phyloP scores from a whole-genome alignment of 805 yeast genomes.

The Ogataea neopini region DNA sequence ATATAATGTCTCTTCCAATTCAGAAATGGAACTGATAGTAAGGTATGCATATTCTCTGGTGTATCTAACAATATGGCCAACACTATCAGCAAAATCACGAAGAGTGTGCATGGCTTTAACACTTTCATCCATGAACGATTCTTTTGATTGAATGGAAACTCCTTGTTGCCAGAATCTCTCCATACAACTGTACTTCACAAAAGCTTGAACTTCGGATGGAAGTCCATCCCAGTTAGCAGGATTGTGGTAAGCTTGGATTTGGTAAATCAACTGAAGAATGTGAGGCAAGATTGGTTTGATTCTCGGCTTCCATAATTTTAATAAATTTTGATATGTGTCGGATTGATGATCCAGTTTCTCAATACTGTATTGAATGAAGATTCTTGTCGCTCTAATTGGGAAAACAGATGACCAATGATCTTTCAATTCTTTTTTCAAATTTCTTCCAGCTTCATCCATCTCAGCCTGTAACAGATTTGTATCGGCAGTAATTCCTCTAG shows the following conservation, averaged over 20 bases:
- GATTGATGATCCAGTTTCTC: constrained; percentile 84
- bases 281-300: constrained; percentile 90
- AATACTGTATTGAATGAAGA: constrained; percentile 91
- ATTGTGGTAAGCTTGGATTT: constrained; percentile 91
- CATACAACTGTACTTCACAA: constrained; percentile 84
- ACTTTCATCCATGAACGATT: constrained; percentile 90
- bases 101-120: constrained; percentile 92
- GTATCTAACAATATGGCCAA: constrained; percentile 92
- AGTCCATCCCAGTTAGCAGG: constrained; percentile 88
- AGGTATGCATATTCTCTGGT: constrained; percentile 94
- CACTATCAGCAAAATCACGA: constrained; percentile 96
- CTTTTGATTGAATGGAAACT: constrained; percentile 89
- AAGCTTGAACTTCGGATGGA: constrained; percentile 87
- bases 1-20: constrained; percentile 84
- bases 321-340: constrained; percentile 66
- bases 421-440: constrained; percentile 72
- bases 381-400: constrained; percentile 94
- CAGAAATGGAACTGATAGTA: constrained; percentile 86
- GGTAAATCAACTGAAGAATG: constrained; percentile 80
- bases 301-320: constrained; percentile 89
- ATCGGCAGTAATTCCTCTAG: constrained; percentile 73
- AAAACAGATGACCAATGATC: constrained; percentile 93
- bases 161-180: constrained; percentile 99
- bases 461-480: constrained; percentile 74
- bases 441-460: constrained; percentile 88